A percentile compares a stretch with the other conserved stretches of the same genome.
These are phyloP conservation scores for Pleodorina starrii DNA, from an alignment of 139 green algal genomes.

Conservation along the genomic window DNA sequence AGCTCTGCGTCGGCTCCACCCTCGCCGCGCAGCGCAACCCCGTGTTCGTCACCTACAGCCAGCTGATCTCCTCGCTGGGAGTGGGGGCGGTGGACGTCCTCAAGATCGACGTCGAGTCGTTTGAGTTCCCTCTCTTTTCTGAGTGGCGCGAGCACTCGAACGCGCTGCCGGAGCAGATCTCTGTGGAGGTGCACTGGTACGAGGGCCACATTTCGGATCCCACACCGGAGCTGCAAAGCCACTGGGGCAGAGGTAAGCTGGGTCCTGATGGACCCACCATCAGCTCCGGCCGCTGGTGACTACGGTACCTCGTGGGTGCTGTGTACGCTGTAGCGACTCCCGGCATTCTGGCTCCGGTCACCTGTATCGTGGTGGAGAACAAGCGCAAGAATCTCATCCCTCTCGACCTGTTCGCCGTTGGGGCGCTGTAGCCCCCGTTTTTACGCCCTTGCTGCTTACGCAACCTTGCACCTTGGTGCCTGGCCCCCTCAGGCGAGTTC, in stretches of 20 bases:
- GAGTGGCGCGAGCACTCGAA: not conserved
- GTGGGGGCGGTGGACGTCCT: not conserved
- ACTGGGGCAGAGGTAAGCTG: not conserved
- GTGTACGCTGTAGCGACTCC: too few relatives aligned
- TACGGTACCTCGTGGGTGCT: too few relatives aligned
- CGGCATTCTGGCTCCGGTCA: too few relatives aligned
- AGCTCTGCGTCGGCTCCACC: not conserved
- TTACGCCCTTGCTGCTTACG: too few relatives aligned
- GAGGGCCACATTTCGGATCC: not conserved
- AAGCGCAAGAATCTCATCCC: too few relatives aligned
- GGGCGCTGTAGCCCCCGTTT: too few relatives aligned
- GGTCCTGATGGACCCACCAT: too few relatives aligned
- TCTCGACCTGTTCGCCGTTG: too few relatives aligned
- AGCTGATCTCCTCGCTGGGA: not conserved
- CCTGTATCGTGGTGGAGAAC: too few relatives aligned
- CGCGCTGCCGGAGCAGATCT: not conserved
- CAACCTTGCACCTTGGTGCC: too few relatives aligned
- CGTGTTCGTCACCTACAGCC: not conserved
- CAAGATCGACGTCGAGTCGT: constrained; percentile 54
- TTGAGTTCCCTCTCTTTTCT: constrained; percentile 44
- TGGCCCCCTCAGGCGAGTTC: too few relatives aligned
- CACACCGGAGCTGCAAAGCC: not conserved
- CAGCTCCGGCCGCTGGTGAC: too few relatives aligned
- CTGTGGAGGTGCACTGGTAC: not conserved
- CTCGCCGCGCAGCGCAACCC: not conserved